Base-by-base conservation (phyloP, 1,284 basidiomycete species). In the Cutaneotrichosporon cyanovorans region DNA sequence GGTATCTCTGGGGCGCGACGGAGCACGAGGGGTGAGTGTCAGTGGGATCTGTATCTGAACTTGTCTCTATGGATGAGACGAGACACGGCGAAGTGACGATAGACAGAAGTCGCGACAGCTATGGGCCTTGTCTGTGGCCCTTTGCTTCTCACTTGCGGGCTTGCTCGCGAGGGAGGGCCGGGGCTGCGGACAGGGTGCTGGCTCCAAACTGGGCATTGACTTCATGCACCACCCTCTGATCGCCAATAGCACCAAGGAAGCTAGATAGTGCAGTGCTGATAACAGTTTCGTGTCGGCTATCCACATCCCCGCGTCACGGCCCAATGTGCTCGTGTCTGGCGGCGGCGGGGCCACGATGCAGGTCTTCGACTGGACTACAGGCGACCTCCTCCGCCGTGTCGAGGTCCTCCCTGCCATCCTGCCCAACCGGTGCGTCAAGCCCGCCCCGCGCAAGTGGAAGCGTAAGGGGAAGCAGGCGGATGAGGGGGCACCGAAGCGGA, bases 311-410 rank as follows among this genome's bases (percentile, higher is more conserved):
- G 35, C 61, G 0, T 78, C 73, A 37, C 69, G 75, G 5, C 77
- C 77, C 2, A 60, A 70, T 0, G 58, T 71, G 2, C 73, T 95
- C 25, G 73, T 93, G 5, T 88, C 87, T 0, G 91, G 84, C 1
- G 91, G 91, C n/a, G 91, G 90, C 0, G 90, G 93, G 61, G 73
- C 78, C 0, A 72, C 76, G 40, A 68, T 95, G 19, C 82, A 84
- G 63, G 59, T 90, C 15, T 93, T 87, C 85, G 78, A 86, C 53
- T 88, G 85, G 84, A 76, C 79, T 65, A 73, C 72, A 0, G 87
- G 87, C 0, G 59, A 58, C 35, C 65, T 80, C 20, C 64, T 76
- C 16, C 69, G 73, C 28, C 77, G 80, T 22, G 71, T 91, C 12
- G 65, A 71, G 4, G 73, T 91, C 22, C 68, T 73, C 40, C 73